These are phyloP conservation scores for Plantago elongata DNA, from an alignment of 257 asterid genomes.

Conservation along the genomic window DNA sequence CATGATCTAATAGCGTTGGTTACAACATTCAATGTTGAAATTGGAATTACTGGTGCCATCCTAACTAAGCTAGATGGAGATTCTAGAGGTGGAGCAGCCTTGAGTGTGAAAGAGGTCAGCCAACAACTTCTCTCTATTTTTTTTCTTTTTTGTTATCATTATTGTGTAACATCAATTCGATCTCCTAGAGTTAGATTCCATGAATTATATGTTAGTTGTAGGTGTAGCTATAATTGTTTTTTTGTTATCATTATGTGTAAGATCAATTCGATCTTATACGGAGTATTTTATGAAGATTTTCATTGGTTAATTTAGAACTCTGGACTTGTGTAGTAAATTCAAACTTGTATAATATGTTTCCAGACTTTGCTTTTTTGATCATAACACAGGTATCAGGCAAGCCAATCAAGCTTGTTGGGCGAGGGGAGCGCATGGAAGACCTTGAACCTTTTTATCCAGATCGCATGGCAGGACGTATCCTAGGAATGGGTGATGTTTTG, in stretches of 20 bases:
- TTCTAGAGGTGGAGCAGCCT: slow-evolving; percentile 99
- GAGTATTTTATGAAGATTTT: slow-evolving; percentile 15
- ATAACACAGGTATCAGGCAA: slow-evolving; percentile 80
- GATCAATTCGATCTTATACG: background rate
- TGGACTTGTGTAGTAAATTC: slow-evolving; percentile 1
- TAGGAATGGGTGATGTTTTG: slow-evolving; percentile 99
- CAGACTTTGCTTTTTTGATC: slow-evolving; percentile 5
- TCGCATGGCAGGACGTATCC: slow-evolving; percentile 96
- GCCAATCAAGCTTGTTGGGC: slow-evolving; percentile 99
- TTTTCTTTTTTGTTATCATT: background rate
- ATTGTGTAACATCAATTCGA: background rate
- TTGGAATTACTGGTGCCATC: slow-evolving; percentile 98
- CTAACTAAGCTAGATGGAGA: slow-evolving; percentile 96
- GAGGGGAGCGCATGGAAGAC: slow-evolving; percentile 98
- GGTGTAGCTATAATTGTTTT: too few relatives aligned
- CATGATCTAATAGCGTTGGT: slow-evolving; percentile 58
- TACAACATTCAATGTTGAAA: slow-evolving; percentile 91
- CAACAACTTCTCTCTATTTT: background rate
- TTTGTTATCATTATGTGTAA: slow-evolving; percentile 7
- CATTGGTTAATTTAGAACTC: background rate
- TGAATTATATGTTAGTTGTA: too few relatives aligned
- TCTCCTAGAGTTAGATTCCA: slow-evolving; percentile 1
- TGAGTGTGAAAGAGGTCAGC: slow-evolving; percentile 89
- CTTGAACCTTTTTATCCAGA: slow-evolving; percentile 99
- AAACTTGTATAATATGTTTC: background rate